Evolutionary conservation across 2,329 filamentous ascomycete genomes (phyloP).

Genomic region (Sporothrix pallida): DNA sequence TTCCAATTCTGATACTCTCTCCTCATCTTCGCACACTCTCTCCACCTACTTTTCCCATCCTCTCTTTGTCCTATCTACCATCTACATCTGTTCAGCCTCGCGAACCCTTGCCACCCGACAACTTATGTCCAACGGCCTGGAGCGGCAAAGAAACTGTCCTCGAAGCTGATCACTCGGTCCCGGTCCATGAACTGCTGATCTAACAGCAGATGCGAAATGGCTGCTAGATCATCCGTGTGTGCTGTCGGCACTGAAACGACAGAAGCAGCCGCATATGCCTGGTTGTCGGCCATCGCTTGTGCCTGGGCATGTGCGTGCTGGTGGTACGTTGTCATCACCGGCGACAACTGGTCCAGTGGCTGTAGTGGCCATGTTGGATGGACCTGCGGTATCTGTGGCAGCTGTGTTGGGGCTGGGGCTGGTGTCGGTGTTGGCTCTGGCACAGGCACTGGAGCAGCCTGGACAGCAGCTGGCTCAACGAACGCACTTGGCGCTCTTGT

Average conservation of each 20-base stretch:
- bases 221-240: constrained; percentile 38
- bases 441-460: neutral
- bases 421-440: neutral
- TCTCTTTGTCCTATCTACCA: too few relatives aligned
- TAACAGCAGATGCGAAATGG: constrained; percentile 43
- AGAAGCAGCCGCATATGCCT: constrained; percentile 24
- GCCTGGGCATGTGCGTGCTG: constrained; percentile 8
- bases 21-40: too few relatives aligned
- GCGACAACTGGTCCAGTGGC: constrained; percentile 17
- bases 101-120: too few relatives aligned
- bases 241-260: constrained; percentile 8
- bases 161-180: constrained; percentile 41
- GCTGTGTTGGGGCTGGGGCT: neutral
- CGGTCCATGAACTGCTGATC: constrained; percentile 40
- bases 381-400: neutral
- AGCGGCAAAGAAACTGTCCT: constrained; percentile 34
- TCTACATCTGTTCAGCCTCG: too few relatives aligned
- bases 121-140: constrained; percentile 28
- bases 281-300: neutral
- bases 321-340: constrained; percentile 12
- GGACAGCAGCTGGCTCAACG: neutral
- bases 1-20: too few relatives aligned
- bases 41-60: too few relatives aligned
- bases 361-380: constrained; percentile 25
- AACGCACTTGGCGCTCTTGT: neutral